Evolutionary conservation across 345 rosid genomes (phyloP).

Genomic region (Clarkia xantiana): DNA sequence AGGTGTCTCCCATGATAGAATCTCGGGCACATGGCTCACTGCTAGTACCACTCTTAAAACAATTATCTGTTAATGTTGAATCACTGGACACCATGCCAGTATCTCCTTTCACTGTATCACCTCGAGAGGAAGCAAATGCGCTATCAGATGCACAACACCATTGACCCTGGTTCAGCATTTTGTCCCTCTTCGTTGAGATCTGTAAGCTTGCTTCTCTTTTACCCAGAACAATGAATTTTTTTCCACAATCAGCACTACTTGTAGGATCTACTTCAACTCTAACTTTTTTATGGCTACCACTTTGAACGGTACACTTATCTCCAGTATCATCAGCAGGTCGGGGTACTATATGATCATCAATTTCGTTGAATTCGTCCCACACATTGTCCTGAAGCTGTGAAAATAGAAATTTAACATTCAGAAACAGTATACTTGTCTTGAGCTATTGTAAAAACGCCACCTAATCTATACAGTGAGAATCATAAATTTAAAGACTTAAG

Average conservation of each 20-base stretch:
- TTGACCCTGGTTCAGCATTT: constrained; percentile 39
- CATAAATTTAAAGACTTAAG: too few relatives aligned
- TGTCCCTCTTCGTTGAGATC: constrained; percentile 19
- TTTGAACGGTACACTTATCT: constrained; percentile 21
- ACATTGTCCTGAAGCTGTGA: constrained; percentile 46
- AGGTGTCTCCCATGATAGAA: constrained; percentile 28
- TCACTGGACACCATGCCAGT: constrained; percentile 22
- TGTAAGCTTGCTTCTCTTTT: constrained; percentile 17
- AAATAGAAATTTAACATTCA: constrained; percentile 1
- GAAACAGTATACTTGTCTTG: too few relatives aligned
- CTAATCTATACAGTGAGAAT: too few relatives aligned
- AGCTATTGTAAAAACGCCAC: too few relatives aligned
- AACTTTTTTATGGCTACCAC: constrained; percentile 31
- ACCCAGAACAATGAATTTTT: constrained; percentile 17
- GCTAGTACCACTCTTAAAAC: constrained; percentile 23
- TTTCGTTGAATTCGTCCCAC: constrained; percentile 36
- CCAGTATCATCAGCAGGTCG: constrained; percentile 22
- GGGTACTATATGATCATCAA: constrained; percentile 72
- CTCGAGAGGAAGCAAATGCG: constrained; percentile 25
- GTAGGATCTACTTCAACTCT: constrained; percentile 24
- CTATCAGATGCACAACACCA: constrained; percentile 35
- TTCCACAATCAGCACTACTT: constrained; percentile 18
- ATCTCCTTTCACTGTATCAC: constrained; percentile 28
- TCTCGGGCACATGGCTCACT: constrained; percentile 26
- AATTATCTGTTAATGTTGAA: constrained; percentile 27